Base-by-base conservation (phyloP, 768 basidiomycete species). In the Zangia roseola region DNA sequence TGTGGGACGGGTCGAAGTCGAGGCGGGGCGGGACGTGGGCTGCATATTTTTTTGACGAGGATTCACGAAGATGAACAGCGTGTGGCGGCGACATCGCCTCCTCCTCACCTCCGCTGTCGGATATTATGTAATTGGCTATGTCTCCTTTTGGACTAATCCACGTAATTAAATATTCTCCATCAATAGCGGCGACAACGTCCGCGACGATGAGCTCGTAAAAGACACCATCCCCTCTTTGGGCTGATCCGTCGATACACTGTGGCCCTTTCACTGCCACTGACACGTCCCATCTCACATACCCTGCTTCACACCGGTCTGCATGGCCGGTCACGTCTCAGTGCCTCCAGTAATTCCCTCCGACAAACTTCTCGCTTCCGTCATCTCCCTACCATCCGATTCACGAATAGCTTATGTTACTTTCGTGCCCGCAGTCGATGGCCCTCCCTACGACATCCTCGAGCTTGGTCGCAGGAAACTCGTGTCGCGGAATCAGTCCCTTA, bases 1-100 rank as follows among this genome's bases (percentile, higher is more conserved):
- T 47, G 77, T 71, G 10, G 79, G 80, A 52, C 80, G 79, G 47
- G 79, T 80, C 42, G 82, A 82, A 20, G 81, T 75, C 43, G 82
- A 82, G 43, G 81, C 74, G 49, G 84, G 81, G 57, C 83, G 72
- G 41, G 82, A 78, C 31, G 70, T 64, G 50, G 76, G 66, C 62
- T 81, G 80, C 77, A 83, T 82, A 65, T 68, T 72, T 65, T 61
- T 54, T 40, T 42, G 43, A 53, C 43, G 38, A 51, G 50, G 51
- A 43, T 54, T 41, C 54, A 54, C 55, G 58, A 63, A 58, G 60
- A 43, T 40, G 45, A 56, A 42, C 46, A 37, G 35, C 20, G 38
- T 45, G 56, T 49, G 52, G 56, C 50, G 41, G 14, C 30, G 50
- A 20, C 49, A 37, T 40, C 14, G 40, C 40, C 48, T 36, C 28